A percentile compares a stretch with the other conserved stretches of the same genome.
Evolutionary conservation across 306 rosid species (phyloP).

Genomic region (Ormosia semicastrata): DNA sequence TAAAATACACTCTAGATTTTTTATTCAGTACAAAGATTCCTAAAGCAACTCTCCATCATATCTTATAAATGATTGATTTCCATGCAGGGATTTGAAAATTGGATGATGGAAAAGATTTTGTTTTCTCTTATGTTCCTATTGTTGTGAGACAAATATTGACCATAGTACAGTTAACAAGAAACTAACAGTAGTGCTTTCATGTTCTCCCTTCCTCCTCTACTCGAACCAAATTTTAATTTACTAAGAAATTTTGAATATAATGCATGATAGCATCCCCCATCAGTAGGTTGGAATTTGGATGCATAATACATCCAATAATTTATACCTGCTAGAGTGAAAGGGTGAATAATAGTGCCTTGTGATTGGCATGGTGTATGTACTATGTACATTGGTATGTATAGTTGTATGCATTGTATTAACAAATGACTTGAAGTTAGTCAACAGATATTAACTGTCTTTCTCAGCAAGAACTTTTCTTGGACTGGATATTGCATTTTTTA

Average conservation of each 20-base stretch:
- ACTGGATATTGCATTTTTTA: background rate
- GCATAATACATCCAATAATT: background rate
- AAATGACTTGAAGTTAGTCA: background rate
- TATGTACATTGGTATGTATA: background rate
- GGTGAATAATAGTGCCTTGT: background rate
- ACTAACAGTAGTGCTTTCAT: background rate
- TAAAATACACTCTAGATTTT: background rate
- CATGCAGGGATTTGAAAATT: background rate
- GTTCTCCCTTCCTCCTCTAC: background rate
- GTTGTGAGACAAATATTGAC: background rate
- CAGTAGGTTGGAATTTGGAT: background rate
- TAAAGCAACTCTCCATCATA: background rate
- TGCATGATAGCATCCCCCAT: background rate
- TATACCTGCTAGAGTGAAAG: slow-evolving; percentile 12
- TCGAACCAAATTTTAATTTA: background rate
- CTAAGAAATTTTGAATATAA: background rate
- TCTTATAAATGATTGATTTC: background rate
- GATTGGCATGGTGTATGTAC: background rate
- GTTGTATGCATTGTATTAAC: background rate
- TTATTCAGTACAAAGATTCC: background rate
- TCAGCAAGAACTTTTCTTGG: background rate
- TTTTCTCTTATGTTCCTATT: background rate
- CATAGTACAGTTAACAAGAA: background rate
- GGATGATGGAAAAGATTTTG: background rate
- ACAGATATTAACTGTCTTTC: background rate